Evolutionary conservation across 176 grass and related monocot species (phyloP), one percentile per base, ranked within the genome.

Genomic region (Cymbopogon citratus): DNA sequence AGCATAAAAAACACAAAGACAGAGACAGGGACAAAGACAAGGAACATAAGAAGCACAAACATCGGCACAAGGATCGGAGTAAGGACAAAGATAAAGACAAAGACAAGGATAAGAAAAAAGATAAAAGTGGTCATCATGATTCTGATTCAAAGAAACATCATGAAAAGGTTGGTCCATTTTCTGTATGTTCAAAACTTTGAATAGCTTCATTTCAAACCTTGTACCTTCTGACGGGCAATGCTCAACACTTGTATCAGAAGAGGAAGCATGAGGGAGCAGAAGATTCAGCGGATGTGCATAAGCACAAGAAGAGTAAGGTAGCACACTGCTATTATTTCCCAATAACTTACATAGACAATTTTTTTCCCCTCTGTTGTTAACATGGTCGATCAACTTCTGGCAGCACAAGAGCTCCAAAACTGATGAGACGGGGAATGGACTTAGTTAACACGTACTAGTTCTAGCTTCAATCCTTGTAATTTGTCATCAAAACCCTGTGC

Each of bases 21-120:
- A 97, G 75, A 89, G 94, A 97, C 60, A 91, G 77, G 77, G 92
- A 97, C 27, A 97, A 91, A 77, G 95, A 98, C 72, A 98, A 88
- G 89, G 95, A 98, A 74, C 95, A 95, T 71, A 95, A 98, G 88
- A 98, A 98, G 63, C 95, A 93, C 71, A 98, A 90, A 84, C 90
- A 93, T 85, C 92, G 90, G 34, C 92, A 98, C 82, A 98, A 95
- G 86, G 95, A 98, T 87, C 81, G 87, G 40, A 91, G 72, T 66
- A 98, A 93, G 91, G 90, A 93, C 64, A 98, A 94, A 80, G 91
- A 97, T 64, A 89, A 85, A 87, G 78, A 91, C 41, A 90, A 79
- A 72, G 91, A 92, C 64, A 96, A 91, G 80, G 95, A 98, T 63
- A 98, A 91, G 79, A 95, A 93, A 81, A 98, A 95, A 49, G 92